phyloP scores from a whole-genome alignment of 305 asterid species.

The Solanum aculeatissimum region DNA sequence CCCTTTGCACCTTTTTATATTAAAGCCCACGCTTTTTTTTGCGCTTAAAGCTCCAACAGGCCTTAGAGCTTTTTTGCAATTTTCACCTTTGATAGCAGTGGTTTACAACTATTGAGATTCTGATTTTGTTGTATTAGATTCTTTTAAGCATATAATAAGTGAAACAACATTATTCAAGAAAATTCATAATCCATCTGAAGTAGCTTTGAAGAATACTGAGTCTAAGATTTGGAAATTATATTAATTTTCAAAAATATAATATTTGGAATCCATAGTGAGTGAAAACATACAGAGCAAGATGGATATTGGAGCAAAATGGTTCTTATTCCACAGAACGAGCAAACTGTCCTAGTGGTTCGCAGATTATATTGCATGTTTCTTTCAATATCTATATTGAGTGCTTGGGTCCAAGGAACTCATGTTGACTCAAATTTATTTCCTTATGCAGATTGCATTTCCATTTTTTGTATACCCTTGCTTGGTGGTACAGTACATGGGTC shows the following conservation, averaged over 20 bases:
- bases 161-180: background rate
- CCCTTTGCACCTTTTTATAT: too few species aligned
- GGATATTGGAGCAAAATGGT: background rate
- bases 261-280: background rate
- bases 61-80: too few species aligned
- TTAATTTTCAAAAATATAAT: background rate
- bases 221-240: background rate
- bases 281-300: background rate
- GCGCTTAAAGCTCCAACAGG: too few species aligned
- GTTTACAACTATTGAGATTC: background rate
- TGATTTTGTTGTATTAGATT: background rate
- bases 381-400: background rate
- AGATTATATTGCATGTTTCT: background rate
- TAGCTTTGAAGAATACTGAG: background rate
- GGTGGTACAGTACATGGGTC: constrained; percentile 97
- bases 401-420: background rate
- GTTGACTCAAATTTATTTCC: constrained; percentile 5
- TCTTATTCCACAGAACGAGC: background rate
- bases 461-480: constrained; percentile 77
- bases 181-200: background rate
- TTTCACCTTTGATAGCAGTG: too few species aligned
- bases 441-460: constrained; percentile 74
- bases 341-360: background rate
- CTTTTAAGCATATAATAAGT: background rate
- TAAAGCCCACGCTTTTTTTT: too few species aligned